phyloP scores from a whole-genome alignment of 768 basidiomycete genomes.

The Hydnomerulius pinastri region DNA sequence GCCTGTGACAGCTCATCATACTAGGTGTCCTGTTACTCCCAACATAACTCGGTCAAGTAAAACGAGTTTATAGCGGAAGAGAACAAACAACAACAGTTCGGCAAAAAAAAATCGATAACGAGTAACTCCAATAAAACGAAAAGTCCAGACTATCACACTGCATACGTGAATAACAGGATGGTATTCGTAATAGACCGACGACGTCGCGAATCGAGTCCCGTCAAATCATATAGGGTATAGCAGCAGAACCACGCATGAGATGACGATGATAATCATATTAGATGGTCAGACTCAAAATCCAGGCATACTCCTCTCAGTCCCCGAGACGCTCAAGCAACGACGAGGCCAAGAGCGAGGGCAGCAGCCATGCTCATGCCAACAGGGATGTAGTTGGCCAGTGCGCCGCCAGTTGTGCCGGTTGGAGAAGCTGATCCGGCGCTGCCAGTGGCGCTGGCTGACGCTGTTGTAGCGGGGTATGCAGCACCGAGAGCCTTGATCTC shows the following conservation, averaged over 20 bases:
- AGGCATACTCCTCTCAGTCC: background rate
- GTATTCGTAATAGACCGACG: background rate
- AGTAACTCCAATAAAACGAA: background rate
- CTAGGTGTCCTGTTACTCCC: background rate
- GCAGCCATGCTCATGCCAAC: conserved; percentile 31
- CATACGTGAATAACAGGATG: background rate
- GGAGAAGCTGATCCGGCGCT: conserved; percentile 24
- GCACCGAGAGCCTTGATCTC: conserved; percentile 61
- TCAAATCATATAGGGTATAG: conserved; percentile 18
- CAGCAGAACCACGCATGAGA: background rate
- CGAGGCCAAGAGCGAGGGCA: conserved; percentile 27
- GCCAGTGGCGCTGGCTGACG: conserved; percentile 25
- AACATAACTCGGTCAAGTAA: background rate
- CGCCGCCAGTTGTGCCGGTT: conserved; percentile 13
- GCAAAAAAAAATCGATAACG: background rate
- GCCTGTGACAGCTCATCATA: no score
- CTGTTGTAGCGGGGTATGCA: conserved; percentile 45
- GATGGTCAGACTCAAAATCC: background rate
- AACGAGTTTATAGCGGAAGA: background rate
- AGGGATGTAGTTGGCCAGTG: conserved; percentile 23
- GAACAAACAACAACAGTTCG: background rate
- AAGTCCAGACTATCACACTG: background rate
- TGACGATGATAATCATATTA: background rate
- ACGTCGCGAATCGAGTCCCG: background rate
- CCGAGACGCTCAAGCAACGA: conserved; percentile 22